Percentiles rank a stretch among this genome's conserved stretches.
Evolutionary conservation across 495 filamentous ascomycete species (phyloP).

Genomic region (Lindgomyces ingoldianus): DNA sequence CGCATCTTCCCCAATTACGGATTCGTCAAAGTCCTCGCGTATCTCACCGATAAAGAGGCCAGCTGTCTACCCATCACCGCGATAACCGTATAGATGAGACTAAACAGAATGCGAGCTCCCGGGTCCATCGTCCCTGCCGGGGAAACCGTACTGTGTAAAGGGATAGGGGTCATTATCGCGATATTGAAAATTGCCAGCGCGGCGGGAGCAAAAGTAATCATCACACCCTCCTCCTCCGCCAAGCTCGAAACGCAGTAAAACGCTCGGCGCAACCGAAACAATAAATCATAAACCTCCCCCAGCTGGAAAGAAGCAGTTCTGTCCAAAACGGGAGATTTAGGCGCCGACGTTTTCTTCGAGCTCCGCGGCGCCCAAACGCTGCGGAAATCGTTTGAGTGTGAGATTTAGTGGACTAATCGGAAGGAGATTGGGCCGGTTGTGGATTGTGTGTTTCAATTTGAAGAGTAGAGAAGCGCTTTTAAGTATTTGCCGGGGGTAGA

Average conservation of each 20-base stretch:
- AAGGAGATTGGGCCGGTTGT: slow-evolving; percentile 41
- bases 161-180: slow-evolving; percentile 48
- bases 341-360: slow-evolving; percentile 55
- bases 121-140: slow-evolving; percentile 33
- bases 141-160: slow-evolving; percentile 50
- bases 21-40: slow-evolving; percentile 46
- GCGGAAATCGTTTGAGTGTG: slow-evolving; percentile 47
- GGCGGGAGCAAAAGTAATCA: slow-evolving; percentile 46
- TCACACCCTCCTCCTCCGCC: slow-evolving; percentile 51
- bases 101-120: slow-evolving; percentile 50
- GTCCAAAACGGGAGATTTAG: slow-evolving; percentile 42
- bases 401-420: slow-evolving; percentile 50
- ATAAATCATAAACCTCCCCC: slow-evolving; percentile 52
- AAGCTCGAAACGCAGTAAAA: slow-evolving; percentile 49
- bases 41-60: slow-evolving; percentile 49
- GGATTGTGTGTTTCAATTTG: slow-evolving; percentile 40
- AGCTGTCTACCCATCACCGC: slow-evolving; percentile 49
- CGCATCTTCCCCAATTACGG: slow-evolving; percentile 46
- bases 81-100: slow-evolving; percentile 53
- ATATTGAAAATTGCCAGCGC: slow-evolving; percentile 48
- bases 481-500: slow-evolving; percentile 49
- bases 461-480: slow-evolving; percentile 48
- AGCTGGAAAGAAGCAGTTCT: slow-evolving; percentile 51
- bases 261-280: slow-evolving; percentile 47
- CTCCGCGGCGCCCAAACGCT: slow-evolving; percentile 53